These are phyloP conservation scores for Chaetomiaceae sp. DNA, from an alignment of 2,329 filamentous ascomycete species.

Conservation along the genomic window DNA sequence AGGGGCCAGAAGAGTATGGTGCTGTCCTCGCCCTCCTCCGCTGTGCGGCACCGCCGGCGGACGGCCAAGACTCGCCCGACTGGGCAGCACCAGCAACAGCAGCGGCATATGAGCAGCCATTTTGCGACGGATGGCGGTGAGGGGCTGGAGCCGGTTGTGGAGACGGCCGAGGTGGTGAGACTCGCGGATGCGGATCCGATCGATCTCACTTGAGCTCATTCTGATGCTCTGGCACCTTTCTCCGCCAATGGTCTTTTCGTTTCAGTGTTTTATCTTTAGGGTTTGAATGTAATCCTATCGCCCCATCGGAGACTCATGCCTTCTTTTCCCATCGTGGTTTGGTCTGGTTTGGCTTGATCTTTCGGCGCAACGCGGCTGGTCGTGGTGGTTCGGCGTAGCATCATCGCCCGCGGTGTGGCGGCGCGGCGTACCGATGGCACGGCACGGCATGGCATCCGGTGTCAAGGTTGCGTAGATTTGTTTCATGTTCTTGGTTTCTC, in stretches of 20 bases:
- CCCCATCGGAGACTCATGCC: no score
- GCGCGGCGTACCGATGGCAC: not conserved
- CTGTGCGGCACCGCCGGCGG: not conserved
- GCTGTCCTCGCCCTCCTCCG: not conserved
- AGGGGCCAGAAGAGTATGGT: no score
- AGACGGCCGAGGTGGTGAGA: conserved; percentile 16
- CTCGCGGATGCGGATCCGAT: conserved; percentile 8
- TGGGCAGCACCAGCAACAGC: no score
- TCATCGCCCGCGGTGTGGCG: not conserved
- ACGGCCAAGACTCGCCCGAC: not conserved
- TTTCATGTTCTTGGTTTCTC: not conserved
- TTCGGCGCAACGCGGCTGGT: no score
- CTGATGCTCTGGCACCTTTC: no score
- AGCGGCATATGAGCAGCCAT: not conserved
- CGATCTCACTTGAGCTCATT: conserved; percentile 14
- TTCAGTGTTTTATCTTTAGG: no score
- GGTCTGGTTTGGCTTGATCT: no score
- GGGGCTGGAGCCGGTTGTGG: conserved; percentile 5
- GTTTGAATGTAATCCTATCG: no score
- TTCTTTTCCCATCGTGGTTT: no score
- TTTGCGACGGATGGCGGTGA: not conserved
- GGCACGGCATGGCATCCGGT: conserved; percentile 4
- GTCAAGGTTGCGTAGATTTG: conserved; percentile 1
- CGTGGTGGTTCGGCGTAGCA: conserved; percentile 7
- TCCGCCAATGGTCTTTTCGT: no score